Conservation (phyloP, 139 green algal genomes). For the Pleodorina starrii region DNA sequence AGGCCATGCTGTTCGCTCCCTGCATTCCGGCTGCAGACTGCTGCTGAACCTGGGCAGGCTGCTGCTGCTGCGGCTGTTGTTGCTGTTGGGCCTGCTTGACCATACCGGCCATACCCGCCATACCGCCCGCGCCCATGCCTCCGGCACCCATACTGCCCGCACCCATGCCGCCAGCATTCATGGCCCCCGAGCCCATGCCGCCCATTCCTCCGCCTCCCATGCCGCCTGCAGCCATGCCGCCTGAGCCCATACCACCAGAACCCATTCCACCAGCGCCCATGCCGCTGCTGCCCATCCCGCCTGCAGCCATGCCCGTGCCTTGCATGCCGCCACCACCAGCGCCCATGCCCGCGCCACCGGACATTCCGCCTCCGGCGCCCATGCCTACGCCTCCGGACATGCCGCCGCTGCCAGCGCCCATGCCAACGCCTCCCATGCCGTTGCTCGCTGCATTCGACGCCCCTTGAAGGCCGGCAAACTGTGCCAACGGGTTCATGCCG, state of each 20-base stretch:
- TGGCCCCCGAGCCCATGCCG: conserved; percentile 52
- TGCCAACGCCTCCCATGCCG: conserved; percentile 39
- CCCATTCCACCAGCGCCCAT: conserved; percentile 60
- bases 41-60: conserved; percentile 16
- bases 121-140: conserved; percentile 51
- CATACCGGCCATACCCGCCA: conserved; percentile 36
- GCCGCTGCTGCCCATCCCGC: conserved; percentile 34
- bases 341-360: conserved; percentile 39
- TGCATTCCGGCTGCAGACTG: neutral
- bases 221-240: conserved; percentile 54
- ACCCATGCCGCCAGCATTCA: conserved; percentile 6
- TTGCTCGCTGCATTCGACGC: neutral
- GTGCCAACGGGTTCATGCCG: conserved; percentile 54
- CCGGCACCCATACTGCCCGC: conserved; percentile 51
- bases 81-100: conserved; percentile 20
- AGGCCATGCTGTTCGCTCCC: conserved; percentile 26
- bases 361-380: conserved; percentile 22
- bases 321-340: conserved; percentile 36
- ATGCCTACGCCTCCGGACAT: conserved; percentile 44
- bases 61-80: conserved; percentile 9
- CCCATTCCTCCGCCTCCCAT: conserved; percentile 55
- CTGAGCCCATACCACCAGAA: conserved; percentile 9
- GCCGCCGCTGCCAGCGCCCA: conserved; percentile 43
- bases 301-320: conserved; percentile 14
- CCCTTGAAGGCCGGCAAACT: conserved; percentile 36